phyloP scores from a whole-genome alignment of 805 yeast species.

The Helenozyma baotianmanensis region DNA sequence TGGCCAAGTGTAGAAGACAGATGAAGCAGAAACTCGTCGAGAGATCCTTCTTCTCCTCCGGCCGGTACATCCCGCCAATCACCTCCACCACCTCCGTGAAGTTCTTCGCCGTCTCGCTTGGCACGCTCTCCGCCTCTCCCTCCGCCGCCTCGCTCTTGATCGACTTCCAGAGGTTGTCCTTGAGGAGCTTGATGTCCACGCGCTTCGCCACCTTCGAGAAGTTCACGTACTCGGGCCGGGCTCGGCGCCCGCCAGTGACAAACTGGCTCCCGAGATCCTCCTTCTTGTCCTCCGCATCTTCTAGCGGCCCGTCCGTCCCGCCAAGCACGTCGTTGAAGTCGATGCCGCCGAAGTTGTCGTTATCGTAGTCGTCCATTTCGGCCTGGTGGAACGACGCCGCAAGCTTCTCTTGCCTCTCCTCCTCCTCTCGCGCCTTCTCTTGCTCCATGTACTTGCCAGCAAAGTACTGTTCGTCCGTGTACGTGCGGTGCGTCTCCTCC shows the following conservation, averaged over 20 bases:
- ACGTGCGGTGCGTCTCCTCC: constrained; percentile 19
- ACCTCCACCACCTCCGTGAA: constrained; percentile 44
- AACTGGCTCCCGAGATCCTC: constrained; percentile 15
- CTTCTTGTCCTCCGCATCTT: constrained; percentile 9
- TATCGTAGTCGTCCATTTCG: constrained; percentile 36
- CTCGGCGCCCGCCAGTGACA: constrained; percentile 20
- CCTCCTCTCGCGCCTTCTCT: constrained; percentile 28
- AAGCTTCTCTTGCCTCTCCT: constrained; percentile 30
- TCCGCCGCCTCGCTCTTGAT: constrained; percentile 25
- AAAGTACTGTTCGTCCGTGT: constrained; percentile 68
- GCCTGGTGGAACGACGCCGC: constrained; percentile 38
- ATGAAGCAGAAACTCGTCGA: constrained; percentile 85
- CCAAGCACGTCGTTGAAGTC: constrained; percentile 43
- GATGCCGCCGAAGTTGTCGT: constrained; percentile 34
- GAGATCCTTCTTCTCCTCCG: constrained; percentile 56
- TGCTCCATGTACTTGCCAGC: constrained; percentile 52
- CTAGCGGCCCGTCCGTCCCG: constrained; percentile 16
- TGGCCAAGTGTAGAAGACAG: constrained; percentile 78
- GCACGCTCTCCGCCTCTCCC: constrained; percentile 13
- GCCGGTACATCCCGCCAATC: constrained; percentile 49
- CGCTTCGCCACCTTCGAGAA: constrained; percentile 72
- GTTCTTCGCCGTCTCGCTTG: constrained; percentile 37
- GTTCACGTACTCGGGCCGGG: constrained; percentile 42
- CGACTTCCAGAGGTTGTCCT: constrained; percentile 71
- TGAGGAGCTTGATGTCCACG: constrained; percentile 69